phyloP scores from a whole-genome alignment of 345 rosid species.

The Linum trigynum region DNA sequence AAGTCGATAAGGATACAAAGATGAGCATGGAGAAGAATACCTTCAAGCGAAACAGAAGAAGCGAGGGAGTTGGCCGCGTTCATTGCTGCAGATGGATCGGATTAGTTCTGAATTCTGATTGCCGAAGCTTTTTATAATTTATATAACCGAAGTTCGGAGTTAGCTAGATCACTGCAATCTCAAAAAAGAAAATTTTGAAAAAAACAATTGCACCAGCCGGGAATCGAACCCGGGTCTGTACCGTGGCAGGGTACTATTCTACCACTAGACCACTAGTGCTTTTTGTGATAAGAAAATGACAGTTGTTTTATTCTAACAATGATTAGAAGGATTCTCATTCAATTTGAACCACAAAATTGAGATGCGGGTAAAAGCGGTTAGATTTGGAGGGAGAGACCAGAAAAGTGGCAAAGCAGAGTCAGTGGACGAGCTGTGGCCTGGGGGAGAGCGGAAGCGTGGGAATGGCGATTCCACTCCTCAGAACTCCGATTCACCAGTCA shows the following conservation, averaged over 20 bases:
- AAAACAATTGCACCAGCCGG: slow-evolving; percentile 24
- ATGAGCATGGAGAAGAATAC: background rate
- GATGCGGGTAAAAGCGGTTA: background rate
- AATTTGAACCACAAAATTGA: background rate
- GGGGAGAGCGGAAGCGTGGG: background rate
- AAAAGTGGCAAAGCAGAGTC: background rate
- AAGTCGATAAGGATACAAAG: background rate
- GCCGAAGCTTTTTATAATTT: too few species aligned
- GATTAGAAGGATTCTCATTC: too few species aligned
- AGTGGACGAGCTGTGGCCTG: background rate
- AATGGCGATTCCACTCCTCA: background rate
- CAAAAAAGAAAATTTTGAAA: background rate
- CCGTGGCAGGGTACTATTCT: slow-evolving; percentile 5
- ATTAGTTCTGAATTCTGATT: background rate
- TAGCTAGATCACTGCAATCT: background rate
- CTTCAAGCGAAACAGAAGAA: background rate
- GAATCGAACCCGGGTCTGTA: slow-evolving; percentile 72
- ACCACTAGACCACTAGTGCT: too few species aligned
- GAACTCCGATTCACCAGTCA: background rate
- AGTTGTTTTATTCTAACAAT: too few species aligned
- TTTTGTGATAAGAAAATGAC: too few species aligned
- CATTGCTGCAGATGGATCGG: background rate
- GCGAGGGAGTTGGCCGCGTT: background rate
- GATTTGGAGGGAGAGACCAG: background rate
- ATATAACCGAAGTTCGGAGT: background rate